These are phyloP conservation scores for Arabis hirsuta DNA, from an alignment of 345 rosid species.

Conservation along the genomic window DNA sequence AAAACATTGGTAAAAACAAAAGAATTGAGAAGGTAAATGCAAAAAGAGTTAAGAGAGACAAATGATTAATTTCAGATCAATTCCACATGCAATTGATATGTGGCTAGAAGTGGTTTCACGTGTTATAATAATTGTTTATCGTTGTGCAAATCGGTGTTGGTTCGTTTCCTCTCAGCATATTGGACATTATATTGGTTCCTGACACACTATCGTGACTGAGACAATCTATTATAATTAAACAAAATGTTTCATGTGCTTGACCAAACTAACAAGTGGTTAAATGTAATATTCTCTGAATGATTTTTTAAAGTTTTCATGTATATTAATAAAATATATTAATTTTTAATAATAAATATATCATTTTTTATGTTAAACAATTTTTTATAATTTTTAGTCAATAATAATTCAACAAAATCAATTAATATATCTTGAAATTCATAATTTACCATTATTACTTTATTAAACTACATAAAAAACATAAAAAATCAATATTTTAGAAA, in stretches of 20 bases:
- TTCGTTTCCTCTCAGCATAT: constrained; percentile 27
- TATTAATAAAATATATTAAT: no score
- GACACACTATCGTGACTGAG: constrained; percentile 26
- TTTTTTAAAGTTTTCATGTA: no score
- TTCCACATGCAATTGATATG: constrained; percentile 27
- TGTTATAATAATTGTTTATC: constrained; percentile 24
- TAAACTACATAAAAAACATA: no score
- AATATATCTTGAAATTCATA: no score
- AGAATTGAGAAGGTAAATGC: neutral
- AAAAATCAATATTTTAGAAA: no score
- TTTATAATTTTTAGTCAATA: no score
- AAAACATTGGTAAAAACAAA: neutral
- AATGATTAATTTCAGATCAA: constrained; percentile 7
- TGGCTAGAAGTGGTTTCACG: constrained; percentile 36
- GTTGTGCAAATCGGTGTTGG: constrained; percentile 15
- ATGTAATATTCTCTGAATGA: neutral
- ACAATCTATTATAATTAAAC: constrained; percentile 13
- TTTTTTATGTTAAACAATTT: no score
- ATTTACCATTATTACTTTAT: no score
- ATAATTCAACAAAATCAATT: no score
- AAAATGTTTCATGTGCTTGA: constrained; percentile 36
- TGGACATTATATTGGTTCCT: constrained; percentile 13
- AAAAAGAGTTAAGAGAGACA: constrained; percentile 12
- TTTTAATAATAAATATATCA: no score
- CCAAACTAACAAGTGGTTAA: constrained; percentile 16